Conservation (phyloP, 2,329 filamentous ascomycete genomes). For the Penicillium sclerotigenum region DNA sequence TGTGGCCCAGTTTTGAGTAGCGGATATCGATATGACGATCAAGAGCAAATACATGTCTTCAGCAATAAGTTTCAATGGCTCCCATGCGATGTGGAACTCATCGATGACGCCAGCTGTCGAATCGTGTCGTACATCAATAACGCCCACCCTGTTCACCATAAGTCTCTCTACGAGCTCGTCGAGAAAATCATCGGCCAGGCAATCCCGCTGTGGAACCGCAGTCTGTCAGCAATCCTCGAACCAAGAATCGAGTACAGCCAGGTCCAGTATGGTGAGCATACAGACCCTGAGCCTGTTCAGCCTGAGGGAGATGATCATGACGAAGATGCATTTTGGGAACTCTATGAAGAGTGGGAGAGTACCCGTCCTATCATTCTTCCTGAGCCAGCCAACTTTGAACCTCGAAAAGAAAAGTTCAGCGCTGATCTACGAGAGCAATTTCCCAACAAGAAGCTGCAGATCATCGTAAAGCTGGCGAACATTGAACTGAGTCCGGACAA, state of each 20-base stretch:
- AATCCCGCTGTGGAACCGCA: conserved; percentile 49
- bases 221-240: conserved; percentile 7
- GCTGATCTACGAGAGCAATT: conserved; percentile 29
- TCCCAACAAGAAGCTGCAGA: conserved; percentile 33
- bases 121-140: conserved; percentile 4
- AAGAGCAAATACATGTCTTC: neutral
- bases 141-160: conserved; percentile 37
- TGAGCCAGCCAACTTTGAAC: neutral
- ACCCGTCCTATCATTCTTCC: neutral
- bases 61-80: conserved; percentile 49
- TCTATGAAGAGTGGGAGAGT: neutral
- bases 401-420: neutral
- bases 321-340: neutral
- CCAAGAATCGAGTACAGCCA: conserved; percentile 11
- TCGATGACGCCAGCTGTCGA: neutral
- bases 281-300: conserved; percentile 1
- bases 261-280: conserved; percentile 9
- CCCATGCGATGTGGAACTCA: conserved; percentile 39
- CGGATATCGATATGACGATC: neutral
- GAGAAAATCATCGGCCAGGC: conserved; percentile 38
- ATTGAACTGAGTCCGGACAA: conserved; percentile 18
- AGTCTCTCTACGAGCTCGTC: conserved; percentile 36
- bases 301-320: neutral
- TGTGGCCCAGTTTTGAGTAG: neutral
- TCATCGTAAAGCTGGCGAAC: conserved; percentile 22